phyloP scores from a whole-genome alignment of 2,329 filamentous ascomycete species.

The Trichophyton equinum region DNA sequence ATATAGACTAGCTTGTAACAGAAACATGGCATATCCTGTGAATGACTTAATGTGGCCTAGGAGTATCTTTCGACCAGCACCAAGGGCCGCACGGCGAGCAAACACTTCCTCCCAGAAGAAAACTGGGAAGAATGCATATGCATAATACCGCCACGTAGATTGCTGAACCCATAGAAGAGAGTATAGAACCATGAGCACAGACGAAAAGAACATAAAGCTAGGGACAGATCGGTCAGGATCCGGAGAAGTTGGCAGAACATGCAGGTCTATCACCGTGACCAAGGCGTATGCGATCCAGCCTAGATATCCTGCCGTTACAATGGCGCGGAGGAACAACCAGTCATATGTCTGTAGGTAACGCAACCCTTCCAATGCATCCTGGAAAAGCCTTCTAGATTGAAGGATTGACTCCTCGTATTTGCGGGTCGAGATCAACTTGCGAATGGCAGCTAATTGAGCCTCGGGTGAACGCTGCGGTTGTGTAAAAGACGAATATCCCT shows the following conservation, averaged over 20 bases:
- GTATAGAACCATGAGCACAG: constrained; percentile 61
- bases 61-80: constrained; percentile 53
- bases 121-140: constrained; percentile 82
- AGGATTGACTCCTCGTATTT: constrained; percentile 66
- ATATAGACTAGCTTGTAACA: constrained; percentile 54
- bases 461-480: constrained; percentile 48
- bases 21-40: constrained; percentile 45
- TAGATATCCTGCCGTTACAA: constrained; percentile 82
- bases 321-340: constrained; percentile 83
- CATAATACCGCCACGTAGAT: constrained; percentile 75
- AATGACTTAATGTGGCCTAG: constrained; percentile 56
- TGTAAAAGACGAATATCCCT: constrained; percentile 59
- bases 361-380: constrained; percentile 65
- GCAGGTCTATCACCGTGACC: constrained; percentile 75
- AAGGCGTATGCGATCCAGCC: constrained; percentile 92
- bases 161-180: constrained; percentile 67
- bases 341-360: constrained; percentile 96
- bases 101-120: constrained; percentile 96
- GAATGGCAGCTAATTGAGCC: constrained; percentile 55
- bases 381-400: constrained; percentile 63
- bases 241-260: constrained; percentile 63
- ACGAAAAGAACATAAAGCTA: constrained; percentile 57
- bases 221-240: constrained; percentile 49
- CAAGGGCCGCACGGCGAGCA: constrained; percentile 58
- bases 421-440: constrained; percentile 51